Base-by-base conservation (phyloP, 352 stramenopile genomes). In the Thalassiosira sp. region DNA sequence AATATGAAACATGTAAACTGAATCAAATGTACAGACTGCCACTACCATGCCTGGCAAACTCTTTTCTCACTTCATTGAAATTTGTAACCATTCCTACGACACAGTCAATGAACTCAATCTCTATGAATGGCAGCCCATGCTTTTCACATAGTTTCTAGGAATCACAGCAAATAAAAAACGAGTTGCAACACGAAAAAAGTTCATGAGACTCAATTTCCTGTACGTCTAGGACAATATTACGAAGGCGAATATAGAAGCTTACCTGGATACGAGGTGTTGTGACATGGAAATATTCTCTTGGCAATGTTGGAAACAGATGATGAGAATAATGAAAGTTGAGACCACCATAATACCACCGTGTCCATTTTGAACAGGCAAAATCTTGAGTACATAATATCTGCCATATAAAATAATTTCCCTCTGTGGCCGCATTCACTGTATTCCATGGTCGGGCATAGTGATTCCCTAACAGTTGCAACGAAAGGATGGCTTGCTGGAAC, bases 301-400 rank as follows among this genome's bases (percentile, higher is more conserved):
- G 54, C 28, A 72, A 58, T 16, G 63, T 72, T 25, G 63, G 63
- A 51, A 72, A 72, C 18, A 72, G 37, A 64, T 72, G 63, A 35
- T 72, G 63, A 64, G 37, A 72, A 24, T 72, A 72, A 35, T 72
- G 63, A 58, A 72, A 72, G 28, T 72, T 72, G 3, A 72, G 37
- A 28, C 63, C 63, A 35, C 63, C 63, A 37, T 72, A 72, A 22
- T 57, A 72, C 63, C 63, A 72, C 56, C 51, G 56, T 18, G 45
- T 15, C 51, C 52, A 72, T 15, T 35, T 35, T 10, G 63, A 52
- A 31, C 51, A 64, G 5, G 42, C 33, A 40, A 72, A 72, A 28
- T 72, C 63, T 58, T 63, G 49, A 10, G 63, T 72, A 40, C 33
- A 46, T 7, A 72, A 42, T 48, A 72, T 58, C 25, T 72, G 63